Evolutionary conservation across 257 asterid species (phyloP), one percentile per base, ranked within the genome.

Genomic region (Solanum lycopersicoides): DNA sequence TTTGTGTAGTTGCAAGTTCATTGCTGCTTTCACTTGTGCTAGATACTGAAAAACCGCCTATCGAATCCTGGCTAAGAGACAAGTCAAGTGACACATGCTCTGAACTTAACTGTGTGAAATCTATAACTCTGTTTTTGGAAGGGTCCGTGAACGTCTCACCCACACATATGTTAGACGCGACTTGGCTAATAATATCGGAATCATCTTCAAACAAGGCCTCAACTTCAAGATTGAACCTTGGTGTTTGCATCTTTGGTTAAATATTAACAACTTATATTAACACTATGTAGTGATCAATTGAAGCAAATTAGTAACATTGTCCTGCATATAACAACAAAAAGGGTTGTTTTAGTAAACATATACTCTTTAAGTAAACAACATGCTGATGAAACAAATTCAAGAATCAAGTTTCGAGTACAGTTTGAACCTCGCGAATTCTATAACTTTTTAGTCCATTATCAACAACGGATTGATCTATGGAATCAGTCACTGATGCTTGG

Each of bases 1-100:
- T 50, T 39, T 88, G 91, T 82, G 30, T 42, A 28, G 82, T 76
- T 63, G 92, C 83, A 9, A 88, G 92, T 77, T 92, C 94, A 75
- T 88, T 90, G 88, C 93, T 89, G 82, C 92, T 93, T 53, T 89
- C 93, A 34, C 92, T 92, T n/a, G 96, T 89, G 92, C 92, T 91
- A 60, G 95, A 91, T 28, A 88, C 23, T 12, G 91, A 85, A 85
- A 92, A 83, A 3, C 82, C 34, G 39, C 86, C 92, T 34, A 87
- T 60, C 11, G 89, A 89, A 20, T 86, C 88, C 77, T 88, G 87
- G 84, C 74, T 39, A 11, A 93, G 94, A 8, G 94, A 90, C 76
- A 94, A 89, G 89, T 87, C 91, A 80, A 93, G 94, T 44, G 92
- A 87, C 84, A 89, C 72, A 56, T 92, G 88, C 50, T 89, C 85